Base-by-base conservation (phyloP, 441 rosid species). In the Erodium moschatum region DNA sequence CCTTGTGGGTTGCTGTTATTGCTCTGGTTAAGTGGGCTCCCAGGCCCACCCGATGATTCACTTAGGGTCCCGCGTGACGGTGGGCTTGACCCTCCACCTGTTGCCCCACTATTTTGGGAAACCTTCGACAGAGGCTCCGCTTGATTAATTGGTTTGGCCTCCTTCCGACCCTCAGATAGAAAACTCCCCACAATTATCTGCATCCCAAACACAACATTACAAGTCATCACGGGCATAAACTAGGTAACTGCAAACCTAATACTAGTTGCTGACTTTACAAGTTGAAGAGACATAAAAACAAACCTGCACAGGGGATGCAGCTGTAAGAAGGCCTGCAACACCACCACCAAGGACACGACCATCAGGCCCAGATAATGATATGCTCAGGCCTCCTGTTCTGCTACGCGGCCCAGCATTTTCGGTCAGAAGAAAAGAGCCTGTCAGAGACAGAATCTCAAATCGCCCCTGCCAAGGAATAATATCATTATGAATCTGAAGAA, bases 271-370 rank as follows among this genome's bases (percentile, higher is more conserved):
- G 31, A 29, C 31, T 1, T 29, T 29, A 29, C 3, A 29, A 29
- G 31, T 29, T 29, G 31, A 63, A 24, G n/a, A 19, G 38, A 11
- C 11, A 7, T 7, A 7, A 3, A 19, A 19, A 40, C 4, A 13
- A n/a, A 75, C 77, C 77, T 75, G 77, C 61, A 75, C 74, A 48
- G 77, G 74, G 38, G 77, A 70, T 29, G 77, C 74, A 1, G 77
- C 77, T 7, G 71, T 70, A 70, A 75, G 68, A 70, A 75, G 71
- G 16, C 77, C 77, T 0, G 71, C 77, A 24, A 75, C 77, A 10
- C 77, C 71, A 52, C 77, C 77, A 24, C 77, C 77, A 9, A 75
- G 33, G 35, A 75, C 74, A 27, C 71, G 77, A 58, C 77, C 77
- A 75, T 75, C 77, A 12, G 74, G 71, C 20, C 74, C 77, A 48